A percentile compares a stretch with the other conserved stretches of the same genome.
Evolutionary conservation across 495 filamentous ascomycete species (phyloP).

Genomic region (Friedmanniomyces simplex): DNA sequence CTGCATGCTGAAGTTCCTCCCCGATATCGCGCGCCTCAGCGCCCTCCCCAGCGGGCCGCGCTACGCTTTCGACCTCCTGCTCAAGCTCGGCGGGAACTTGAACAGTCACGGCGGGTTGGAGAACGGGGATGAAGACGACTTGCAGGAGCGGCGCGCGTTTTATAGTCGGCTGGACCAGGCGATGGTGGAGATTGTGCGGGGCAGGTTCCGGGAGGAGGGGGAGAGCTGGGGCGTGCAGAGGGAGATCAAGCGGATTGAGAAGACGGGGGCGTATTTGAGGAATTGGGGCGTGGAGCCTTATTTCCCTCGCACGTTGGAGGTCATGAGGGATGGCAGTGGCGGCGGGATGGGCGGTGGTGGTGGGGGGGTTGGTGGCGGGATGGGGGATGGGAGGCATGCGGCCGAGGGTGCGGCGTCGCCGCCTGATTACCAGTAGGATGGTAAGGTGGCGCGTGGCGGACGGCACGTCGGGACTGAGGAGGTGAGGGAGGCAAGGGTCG

Average conservation of each 20-base stretch:
- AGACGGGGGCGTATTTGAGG: conserved; percentile 37
- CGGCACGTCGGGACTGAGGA: neutral
- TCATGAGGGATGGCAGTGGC: conserved; percentile 28
- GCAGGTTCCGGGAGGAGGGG: conserved; percentile 31
- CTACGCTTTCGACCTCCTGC: conserved; percentile 41
- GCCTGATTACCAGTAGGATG: conserved; percentile 7
- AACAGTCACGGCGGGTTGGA: conserved; percentile 42
- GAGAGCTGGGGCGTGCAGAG: conserved; percentile 38
- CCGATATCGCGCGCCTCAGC: conserved; percentile 37
- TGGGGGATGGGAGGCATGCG: neutral
- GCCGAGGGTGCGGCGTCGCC: neutral
- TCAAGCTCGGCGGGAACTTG: conserved; percentile 43
- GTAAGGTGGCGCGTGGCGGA: neutral
- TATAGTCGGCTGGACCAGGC: conserved; percentile 34
- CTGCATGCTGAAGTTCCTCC: conserved; percentile 40
- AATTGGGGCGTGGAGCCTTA: conserved; percentile 40
- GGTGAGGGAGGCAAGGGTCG: neutral
- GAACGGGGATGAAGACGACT: conserved; percentile 35
- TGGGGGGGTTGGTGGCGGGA: neutral
- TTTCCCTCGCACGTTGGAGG: conserved; percentile 37
- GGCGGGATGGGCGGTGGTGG: neutral
- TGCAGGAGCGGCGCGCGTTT: conserved; percentile 34
- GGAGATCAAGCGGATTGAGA: conserved; percentile 42
- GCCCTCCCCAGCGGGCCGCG: conserved; percentile 34
- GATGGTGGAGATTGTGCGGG: conserved; percentile 39